Evolutionary conservation across 2,329 filamentous ascomycete genomes (phyloP).

Genomic region (Teratosphaeria epicoccoides): DNA sequence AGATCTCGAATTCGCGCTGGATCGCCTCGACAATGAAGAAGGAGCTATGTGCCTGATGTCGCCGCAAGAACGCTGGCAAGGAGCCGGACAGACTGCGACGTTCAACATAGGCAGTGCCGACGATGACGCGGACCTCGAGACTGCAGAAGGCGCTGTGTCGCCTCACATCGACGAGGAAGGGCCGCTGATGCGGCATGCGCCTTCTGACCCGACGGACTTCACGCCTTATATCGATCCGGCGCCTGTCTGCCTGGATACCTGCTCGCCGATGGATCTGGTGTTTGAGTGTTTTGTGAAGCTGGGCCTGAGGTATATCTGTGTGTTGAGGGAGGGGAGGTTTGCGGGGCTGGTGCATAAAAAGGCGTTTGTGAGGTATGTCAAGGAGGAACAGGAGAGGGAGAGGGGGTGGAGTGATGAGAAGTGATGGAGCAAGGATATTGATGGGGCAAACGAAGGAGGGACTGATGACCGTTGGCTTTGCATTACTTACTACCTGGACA

Average conservation of each 20-base stretch:
- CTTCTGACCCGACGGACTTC: conserved; percentile 66
- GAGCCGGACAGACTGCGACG: conserved; percentile 4
- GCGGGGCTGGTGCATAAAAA: conserved; percentile 94
- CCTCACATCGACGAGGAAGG: not conserved
- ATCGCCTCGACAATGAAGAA: conserved; percentile 64
- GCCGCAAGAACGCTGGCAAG: conserved; percentile 36
- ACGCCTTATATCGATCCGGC: conserved; percentile 85
- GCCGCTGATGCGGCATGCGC: conserved; percentile 4
- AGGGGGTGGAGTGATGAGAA: conserved; percentile 11
- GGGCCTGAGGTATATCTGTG: conserved; percentile 84
- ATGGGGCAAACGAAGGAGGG: no score
- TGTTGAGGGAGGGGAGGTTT: conserved; percentile 72
- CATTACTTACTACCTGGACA: no score
- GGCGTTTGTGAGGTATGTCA: conserved; percentile 87
- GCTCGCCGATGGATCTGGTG: conserved; percentile 84
- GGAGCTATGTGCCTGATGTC: conserved; percentile 74
- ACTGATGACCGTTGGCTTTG: no score
- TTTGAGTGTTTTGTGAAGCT: conserved; percentile 96
- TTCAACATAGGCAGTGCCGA: conserved; percentile 25
- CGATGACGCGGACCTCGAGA: conserved; percentile 35
- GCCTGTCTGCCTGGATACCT: conserved; percentile 77
- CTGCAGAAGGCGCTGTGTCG: not conserved
- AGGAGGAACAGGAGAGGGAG: conserved; percentile 57
- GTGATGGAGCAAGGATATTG: no score
- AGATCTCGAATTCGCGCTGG: conserved; percentile 85